Conservation (phyloP, 2,329 filamentous ascomycete species). For the Hymenoscyphus fructigenus region DNA sequence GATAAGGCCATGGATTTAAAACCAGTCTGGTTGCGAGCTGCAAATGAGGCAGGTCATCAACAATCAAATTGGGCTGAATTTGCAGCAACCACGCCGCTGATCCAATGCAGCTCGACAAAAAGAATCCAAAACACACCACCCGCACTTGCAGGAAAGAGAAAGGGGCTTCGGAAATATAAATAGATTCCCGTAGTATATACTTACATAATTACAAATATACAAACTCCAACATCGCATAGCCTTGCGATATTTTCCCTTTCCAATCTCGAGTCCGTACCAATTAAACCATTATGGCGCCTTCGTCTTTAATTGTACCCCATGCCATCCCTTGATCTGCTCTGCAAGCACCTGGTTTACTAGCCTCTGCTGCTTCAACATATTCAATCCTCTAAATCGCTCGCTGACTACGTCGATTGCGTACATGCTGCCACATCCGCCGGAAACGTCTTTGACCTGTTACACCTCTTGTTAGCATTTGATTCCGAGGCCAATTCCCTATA, state of each 20-base stretch:
- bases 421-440: slow-evolving; percentile 83
- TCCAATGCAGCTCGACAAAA: background rate
- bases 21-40: background rate
- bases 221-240: background rate
- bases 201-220: slow-evolving; percentile 1
- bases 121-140: background rate
- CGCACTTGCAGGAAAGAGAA: background rate
- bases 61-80: background rate
- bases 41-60: background rate
- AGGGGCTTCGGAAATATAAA: background rate
- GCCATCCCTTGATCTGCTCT: slow-evolving; percentile 77
- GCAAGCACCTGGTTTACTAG: slow-evolving; percentile 74
- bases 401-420: slow-evolving; percentile 79
- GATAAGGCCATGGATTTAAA: background rate
- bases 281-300: slow-evolving; percentile 41
- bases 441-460: slow-evolving; percentile 68
- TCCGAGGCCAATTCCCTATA: background rate
- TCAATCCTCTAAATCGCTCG: slow-evolving; percentile 66
- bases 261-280: background rate
- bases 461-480: background rate
- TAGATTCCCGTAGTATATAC: background rate
- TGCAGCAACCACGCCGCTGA: background rate
- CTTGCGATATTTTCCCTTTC: background rate
- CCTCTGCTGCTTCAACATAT: slow-evolving; percentile 78
- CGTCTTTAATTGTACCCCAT: slow-evolving; percentile 79